Evolutionary conservation across 1,139 yeast species (phyloP), one percentile per base, ranked within the genome.

Genomic region (Yamadazyma diospyri): DNA sequence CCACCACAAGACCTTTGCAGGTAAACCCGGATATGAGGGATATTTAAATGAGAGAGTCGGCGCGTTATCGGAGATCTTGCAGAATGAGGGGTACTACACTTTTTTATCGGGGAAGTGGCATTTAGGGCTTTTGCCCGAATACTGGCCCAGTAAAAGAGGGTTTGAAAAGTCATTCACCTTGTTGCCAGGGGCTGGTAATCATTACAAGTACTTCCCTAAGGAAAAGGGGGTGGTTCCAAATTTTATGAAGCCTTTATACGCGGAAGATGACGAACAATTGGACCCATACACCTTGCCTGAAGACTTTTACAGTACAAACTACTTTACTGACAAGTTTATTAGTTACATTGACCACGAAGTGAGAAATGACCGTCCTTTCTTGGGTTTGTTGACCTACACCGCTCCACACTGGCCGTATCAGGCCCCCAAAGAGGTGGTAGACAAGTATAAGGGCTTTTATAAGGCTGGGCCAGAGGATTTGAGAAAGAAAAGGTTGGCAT

Each of bases 351-450:
- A 55, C 6, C 51, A 59, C 19, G 53, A 56, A 10, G 40, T 37
- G 1, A 48, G 70, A 29, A 39, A 46, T 2, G 66, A 53, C n/a
- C 51, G 67, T 40, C 81, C 81, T 6, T 76, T 72, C 40, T 70
- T 73, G 41, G 78, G 76, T 2, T 53, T 61, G 29, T 51, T 75
- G 36, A 73, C 81, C 2, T 74, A 70, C 41, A 73, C 79, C 4
- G 80, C 81, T 1, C 81, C 81, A 2, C 81, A 75, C 47, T 76
- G 81, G 81, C 81, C 81, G 6, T 62, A 65, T 38, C 81, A 75
- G 51, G 81, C 81, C 0, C 78, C 78, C 2, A 51, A 53, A 28
- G 70, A 70, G 6, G 46, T 59, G 14, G 61, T 72, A 35, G 60
- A 53, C 3, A 73, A 73, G 40, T 76, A 76, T 50, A 56, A 57